A percentile compares a stretch with the other conserved stretches of the same genome.
These are phyloP conservation scores for Houttuynia cordata DNA, from an alignment of 164 flowering plant species.

Conservation along the genomic window DNA sequence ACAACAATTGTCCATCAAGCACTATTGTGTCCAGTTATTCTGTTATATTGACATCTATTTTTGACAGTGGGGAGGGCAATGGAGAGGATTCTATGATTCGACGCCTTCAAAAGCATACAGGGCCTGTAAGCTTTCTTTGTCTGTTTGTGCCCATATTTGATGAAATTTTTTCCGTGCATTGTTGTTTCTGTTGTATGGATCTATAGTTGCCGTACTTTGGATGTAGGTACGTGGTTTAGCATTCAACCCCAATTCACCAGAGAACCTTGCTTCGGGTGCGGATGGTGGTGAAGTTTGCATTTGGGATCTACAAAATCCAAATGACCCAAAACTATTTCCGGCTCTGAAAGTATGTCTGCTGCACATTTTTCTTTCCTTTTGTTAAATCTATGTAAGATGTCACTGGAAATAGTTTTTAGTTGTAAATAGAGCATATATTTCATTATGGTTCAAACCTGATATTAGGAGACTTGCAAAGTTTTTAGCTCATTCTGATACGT, in stretches of 20 bases:
- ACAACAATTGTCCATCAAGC: no score
- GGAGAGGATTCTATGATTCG: constrained; percentile 46
- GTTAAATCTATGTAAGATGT: neutral
- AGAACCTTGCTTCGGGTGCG: constrained; percentile 90
- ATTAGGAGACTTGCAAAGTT: no score
- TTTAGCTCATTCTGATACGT: no score
- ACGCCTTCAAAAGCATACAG: constrained; percentile 64
- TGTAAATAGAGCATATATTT: no score
- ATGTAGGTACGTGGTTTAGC: constrained; percentile 90
- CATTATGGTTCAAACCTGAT: no score
- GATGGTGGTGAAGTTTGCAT: constrained; percentile 93
- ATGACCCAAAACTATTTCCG: constrained; percentile 68
- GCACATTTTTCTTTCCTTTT: neutral
- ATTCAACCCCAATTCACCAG: constrained; percentile 56
- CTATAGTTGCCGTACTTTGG: neutral
- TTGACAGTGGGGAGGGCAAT: constrained; percentile 28
- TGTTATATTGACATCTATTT: neutral
- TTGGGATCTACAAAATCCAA: constrained; percentile 79
- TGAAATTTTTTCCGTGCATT: neutral
- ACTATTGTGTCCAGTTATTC: neutral
- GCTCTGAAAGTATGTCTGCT: constrained; percentile 51
- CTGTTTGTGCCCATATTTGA: neutral
- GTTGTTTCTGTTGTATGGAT: neutral
- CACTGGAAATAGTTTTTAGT: neutral
- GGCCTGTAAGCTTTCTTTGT: constrained; percentile 55